Conservation (phyloP, 371 early-diverging fungal genomes). For the Basidiobolus meristosporus region DNA sequence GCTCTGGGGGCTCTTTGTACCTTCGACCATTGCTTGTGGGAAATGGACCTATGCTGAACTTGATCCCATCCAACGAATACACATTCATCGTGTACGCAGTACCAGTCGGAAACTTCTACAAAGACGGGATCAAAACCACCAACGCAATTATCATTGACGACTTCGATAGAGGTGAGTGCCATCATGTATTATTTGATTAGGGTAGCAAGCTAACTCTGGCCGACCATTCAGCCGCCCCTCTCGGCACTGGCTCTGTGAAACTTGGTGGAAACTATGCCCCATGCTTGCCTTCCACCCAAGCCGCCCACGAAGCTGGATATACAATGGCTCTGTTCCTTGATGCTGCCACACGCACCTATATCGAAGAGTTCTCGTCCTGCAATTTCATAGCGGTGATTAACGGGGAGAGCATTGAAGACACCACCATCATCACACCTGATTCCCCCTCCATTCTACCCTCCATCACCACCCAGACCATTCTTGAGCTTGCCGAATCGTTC, state of each 20-base stretch:
- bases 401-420: conserved; percentile 20
- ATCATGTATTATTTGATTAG: no score
- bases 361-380: conserved; percentile 68
- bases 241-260: conserved; percentile 43
- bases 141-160: conserved; percentile 41
- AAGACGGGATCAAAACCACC: conserved; percentile 44
- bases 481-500: conserved; percentile 34
- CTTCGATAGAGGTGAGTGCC: conserved; percentile 60
- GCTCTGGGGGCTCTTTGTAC: conserved; percentile 38
- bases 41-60: conserved; percentile 43
- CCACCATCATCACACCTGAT: conserved; percentile 49
- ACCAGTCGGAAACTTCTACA: conserved; percentile 49
- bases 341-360: conserved; percentile 29
- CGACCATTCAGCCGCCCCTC: no score
- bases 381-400: conserved; percentile 60
- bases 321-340: conserved; percentile 56
- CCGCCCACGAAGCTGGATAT: conserved; percentile 41
- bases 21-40: conserved; percentile 54
- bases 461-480: conserved; percentile 48
- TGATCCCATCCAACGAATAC: conserved; percentile 41
- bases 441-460: conserved; percentile 38
- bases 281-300: conserved; percentile 26
- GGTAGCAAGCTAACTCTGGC: no score
- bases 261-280: conserved; percentile 66
- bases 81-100: conserved; percentile 43